Evolutionary conservation across 2,329 filamentous ascomycete genomes (phyloP), one percentile per base, ranked within the genome.

Genomic region (Fusarium pseudocircinatum): DNA sequence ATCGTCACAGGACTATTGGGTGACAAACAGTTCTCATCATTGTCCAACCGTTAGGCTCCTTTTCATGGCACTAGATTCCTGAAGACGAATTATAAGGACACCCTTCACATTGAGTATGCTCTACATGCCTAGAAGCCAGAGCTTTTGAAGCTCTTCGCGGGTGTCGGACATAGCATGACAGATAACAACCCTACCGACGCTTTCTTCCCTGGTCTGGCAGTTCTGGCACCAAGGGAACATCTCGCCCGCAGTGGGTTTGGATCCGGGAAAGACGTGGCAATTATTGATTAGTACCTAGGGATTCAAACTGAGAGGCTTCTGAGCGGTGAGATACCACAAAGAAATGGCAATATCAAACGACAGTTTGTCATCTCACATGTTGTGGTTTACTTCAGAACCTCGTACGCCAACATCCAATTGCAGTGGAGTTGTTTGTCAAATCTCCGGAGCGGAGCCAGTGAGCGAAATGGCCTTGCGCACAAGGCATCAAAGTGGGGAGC

Each of bases 401-500:
- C 34, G 14, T 40, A n/a, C 11, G 20, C 34, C 11, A 40, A 54
- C 50, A 40, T 40, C 34, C 36, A 54, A 40, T 49, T 36, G 37
- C 43, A 28, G 46, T 61, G 34, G 63, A 64, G 22, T 28, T 54
- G 47, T 22, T 50, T 43, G 58, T 40, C 66, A 42, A 60, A 68
- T 49, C 24, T 44, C 49, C 24, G 6, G 26, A 64, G 63, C 40
- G 63, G 63, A 60, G 52, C n/a, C 20, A 15, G 24, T 44, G 26
- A 37, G 4, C 34, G 14, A 7, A 49, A 12, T 69, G 65, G 78
- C 78, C 77, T 79, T 77, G 77, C 72, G 77, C 77, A 73, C 73
- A 69, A 79, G 77, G 78, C 78, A 78, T 67, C 74, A 78, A 78
- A 75, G 77, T 78, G 77, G 77, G 64, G 75, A 73, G 75, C 75